Evolutionary conservation across 192 early-diverging fungal species (phyloP).

Genomic region (Chytriomyces confervae): DNA sequence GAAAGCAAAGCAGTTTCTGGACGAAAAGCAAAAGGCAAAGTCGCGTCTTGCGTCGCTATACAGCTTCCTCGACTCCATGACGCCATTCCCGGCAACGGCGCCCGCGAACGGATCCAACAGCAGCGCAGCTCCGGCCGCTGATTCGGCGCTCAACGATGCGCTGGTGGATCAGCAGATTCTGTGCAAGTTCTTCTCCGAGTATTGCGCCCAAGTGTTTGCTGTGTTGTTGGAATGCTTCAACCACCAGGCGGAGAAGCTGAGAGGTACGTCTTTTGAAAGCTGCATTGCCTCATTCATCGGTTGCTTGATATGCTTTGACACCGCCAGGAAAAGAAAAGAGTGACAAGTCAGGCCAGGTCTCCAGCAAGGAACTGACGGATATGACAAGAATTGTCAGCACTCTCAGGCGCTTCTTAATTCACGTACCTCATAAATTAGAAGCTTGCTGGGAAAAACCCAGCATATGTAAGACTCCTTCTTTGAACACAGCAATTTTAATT

Average conservation of each 20-base stretch:
- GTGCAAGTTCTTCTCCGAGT: conserved; percentile 77
- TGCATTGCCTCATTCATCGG: not conserved
- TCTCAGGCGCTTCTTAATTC: conserved; percentile 71
- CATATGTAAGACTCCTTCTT: conserved; percentile 57
- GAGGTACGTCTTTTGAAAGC: conserved; percentile 52
- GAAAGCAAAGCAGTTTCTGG: conserved; percentile 76
- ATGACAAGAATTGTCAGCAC: conserved; percentile 69
- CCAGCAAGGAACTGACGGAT: conserved; percentile 69
- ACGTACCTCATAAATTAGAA: conserved; percentile 71
- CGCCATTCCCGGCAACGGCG: not conserved
- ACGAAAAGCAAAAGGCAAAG: conserved; percentile 78
- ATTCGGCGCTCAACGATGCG: conserved; percentile 72
- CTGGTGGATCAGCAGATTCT: conserved; percentile 23
- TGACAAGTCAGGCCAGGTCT: conserved; percentile 57
- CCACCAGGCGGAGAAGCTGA: conserved; percentile 77
- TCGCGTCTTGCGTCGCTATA: conserved; percentile 67
- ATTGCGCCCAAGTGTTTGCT: conserved; percentile 71
- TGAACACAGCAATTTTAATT: not conserved
- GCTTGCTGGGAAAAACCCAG: conserved; percentile 73
- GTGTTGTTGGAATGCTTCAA: conserved; percentile 73
- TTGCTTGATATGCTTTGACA: conserved; percentile 8
- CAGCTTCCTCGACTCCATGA: conserved; percentile 69
- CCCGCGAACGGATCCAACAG: not conserved
- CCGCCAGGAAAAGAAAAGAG: conserved; percentile 51
- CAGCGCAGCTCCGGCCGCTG: conserved; percentile 17